Conservation (phyloP, 2,329 filamentous ascomycete species). For the Colletotrichum limetticola region DNA sequence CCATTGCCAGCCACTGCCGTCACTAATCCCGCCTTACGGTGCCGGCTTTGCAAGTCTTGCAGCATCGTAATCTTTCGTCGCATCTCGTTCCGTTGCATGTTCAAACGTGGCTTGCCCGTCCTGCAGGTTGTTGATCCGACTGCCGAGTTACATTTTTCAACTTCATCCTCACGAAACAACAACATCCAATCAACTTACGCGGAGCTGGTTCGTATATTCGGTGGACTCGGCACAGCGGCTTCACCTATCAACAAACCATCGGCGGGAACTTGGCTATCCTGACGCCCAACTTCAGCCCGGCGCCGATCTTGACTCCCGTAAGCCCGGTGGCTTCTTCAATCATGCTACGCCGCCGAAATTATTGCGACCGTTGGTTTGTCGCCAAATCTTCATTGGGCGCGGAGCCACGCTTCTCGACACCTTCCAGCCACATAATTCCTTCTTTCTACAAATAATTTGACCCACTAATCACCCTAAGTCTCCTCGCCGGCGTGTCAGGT, state of each 20-base stretch:
- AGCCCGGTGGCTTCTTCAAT: background rate
- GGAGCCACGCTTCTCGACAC: background rate
- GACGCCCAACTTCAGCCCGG: background rate
- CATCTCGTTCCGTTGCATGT: background rate
- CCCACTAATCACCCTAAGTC: background rate
- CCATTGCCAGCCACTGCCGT: background rate
- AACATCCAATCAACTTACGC: background rate
- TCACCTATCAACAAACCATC: background rate
- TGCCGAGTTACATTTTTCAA: background rate
- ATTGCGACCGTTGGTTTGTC: background rate
- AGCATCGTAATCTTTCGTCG: background rate
- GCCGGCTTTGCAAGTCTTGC: background rate
- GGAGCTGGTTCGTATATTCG: conserved; percentile 1
- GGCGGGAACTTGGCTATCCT: background rate
- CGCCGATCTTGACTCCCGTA: conserved; percentile 12
- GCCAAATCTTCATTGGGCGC: background rate
- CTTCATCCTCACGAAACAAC: background rate
- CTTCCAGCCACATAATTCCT: background rate
- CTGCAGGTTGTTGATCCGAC: background rate
- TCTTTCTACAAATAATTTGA: background rate
- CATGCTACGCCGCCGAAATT: background rate
- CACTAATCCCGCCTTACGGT: background rate
- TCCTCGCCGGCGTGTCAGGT: conserved; percentile 15
- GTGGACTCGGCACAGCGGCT: background rate
- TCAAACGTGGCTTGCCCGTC: background rate